Evolutionary conservation across 306 rosid genomes (phyloP).

Genomic region (Acacia acuminata): DNA sequence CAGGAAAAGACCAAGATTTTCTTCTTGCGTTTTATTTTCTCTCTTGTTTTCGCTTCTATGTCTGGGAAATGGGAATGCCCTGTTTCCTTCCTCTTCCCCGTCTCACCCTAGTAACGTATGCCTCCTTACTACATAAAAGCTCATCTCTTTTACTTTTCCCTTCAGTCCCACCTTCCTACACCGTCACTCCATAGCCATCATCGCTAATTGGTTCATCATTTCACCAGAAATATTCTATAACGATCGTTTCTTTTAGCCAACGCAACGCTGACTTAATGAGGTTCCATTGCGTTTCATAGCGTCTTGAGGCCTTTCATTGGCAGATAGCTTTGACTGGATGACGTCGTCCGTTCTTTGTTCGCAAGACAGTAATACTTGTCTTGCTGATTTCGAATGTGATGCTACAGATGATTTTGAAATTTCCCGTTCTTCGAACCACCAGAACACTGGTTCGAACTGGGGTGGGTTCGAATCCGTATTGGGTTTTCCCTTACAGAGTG

Average conservation of each 20-base stretch:
- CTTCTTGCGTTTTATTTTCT: not conserved
- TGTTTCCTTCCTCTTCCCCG: not conserved
- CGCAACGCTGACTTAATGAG: slow-evolving; percentile 26
- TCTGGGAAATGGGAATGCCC: not conserved
- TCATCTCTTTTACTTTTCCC: slow-evolving; percentile 19
- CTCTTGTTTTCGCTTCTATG: not conserved
- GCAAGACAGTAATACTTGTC: slow-evolving; percentile 44
- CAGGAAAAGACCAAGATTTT: too few relatives aligned
- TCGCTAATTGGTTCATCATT: slow-evolving; percentile 11
- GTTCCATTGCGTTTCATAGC: slow-evolving; percentile 32
- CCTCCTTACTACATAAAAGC: slow-evolving; percentile 42
- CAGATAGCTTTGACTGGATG: slow-evolving; percentile 45
- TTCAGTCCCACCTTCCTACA: not conserved
- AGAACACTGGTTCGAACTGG: slow-evolving; percentile 27
- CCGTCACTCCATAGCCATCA: not conserved
- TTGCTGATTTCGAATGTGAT: slow-evolving; percentile 45
- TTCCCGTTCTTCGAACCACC: slow-evolving; percentile 38
- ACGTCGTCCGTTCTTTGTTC: slow-evolving; percentile 49
- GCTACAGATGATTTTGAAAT: slow-evolving; percentile 34
- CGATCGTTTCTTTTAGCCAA: slow-evolving; percentile 29
- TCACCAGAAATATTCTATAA: slow-evolving; percentile 20
- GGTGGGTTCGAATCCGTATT: slow-evolving; percentile 40
- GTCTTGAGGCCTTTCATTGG: slow-evolving; percentile 53
- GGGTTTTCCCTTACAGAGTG: slow-evolving; percentile 46
- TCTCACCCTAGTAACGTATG: slow-evolving; percentile 41